Evolutionary conservation across 495 filamentous ascomycete species (phyloP), one percentile per base, ranked within the genome.

Genomic region (Talaromyces stipitatus): DNA sequence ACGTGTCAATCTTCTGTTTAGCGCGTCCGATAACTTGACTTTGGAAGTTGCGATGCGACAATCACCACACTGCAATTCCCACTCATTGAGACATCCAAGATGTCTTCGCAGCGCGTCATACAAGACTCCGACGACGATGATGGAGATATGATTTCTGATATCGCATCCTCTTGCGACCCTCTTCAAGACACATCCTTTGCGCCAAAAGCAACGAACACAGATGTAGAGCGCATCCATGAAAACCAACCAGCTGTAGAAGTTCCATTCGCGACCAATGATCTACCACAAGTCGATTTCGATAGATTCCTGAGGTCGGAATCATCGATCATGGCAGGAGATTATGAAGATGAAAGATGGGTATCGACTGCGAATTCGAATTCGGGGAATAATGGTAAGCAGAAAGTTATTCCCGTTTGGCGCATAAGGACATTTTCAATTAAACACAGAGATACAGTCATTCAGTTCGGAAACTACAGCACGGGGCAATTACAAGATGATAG

Each of bases 101-200:
- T 68, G 66, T 36, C 60, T 4, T 57, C 51, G 2, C 63, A 70
- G 52, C 72, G 72, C 45, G 66, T 80, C 14, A 77, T 81, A 27
- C 73, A 76, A 51, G 78, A 81, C 57, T 81, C 78, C 12, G 74
- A 77, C 26, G 77, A 79, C 20, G 78, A 80, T 54, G 36, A 28
- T 14, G 76, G 73, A 7, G 70, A 79, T 33, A 64, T 60, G 41
- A 60, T 72, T n/a, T 60, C 62, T 29, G 71, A 66, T n/a, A 47
- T 61, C 5, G 61, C 65, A n/a, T 57, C 64, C n/a, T 60, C 62
- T 7, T 50, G 56, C 16, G 64, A 60, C 5, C 59, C 67, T 8
- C 53, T 56, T 4, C 64, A 65, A 30, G 56, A 53, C 16, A 27
- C 55, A 41, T 33, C 55, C 1, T 24, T 28, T 29, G 47, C 28